Evolutionary conservation across 768 basidiomycete species (phyloP), one percentile per base, ranked within the genome.

Genomic region (Ephemerocybe angulata): DNA sequence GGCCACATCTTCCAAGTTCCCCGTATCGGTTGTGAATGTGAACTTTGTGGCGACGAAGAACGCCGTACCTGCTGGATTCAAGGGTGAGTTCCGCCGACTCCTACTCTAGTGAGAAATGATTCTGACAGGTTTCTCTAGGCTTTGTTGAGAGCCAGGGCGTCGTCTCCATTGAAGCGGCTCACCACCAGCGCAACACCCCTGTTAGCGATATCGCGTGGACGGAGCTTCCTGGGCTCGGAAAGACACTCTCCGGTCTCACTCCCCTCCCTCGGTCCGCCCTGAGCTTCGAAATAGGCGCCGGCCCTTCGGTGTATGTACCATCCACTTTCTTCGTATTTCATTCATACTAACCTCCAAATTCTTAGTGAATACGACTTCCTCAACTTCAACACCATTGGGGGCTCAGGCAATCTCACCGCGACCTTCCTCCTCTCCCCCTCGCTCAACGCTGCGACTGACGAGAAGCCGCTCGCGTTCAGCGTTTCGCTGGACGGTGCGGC

Each of bases 141-240:
- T 84, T 86, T 58, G 78, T 88, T 24, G 84, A 88, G 58, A 82
- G 78, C 21, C 76, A 81, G 41, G 84, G 85, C 12, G 80, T 76
- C 19, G 72, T 88, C 37, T 81, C 83, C 1, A 85, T 87, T 27
- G 85, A 89, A 61, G 86, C 85, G 33, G 81, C 76, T 1, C 86
- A 88, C 63, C 72, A 78, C 0, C 68, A 76, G 1, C 72, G 78
- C 5, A 80, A 76, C 59, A 73, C 63, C 8, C 58, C 79, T 4
- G 81, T 81, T 4, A 67, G 73, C 37, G 80, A 78, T 5, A 74
- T 85, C 46, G 66, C 76, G 5, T 88, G 85, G 83, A 76, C 73
- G 7, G 78, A 83, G 48, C 65, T 89, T 3, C 81, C 81, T 2
- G 80, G 81, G 1, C 79, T 84, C 50, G 86, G 86, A 5, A 71